Evolutionary conservation across 208 protist species (phyloP).

Genomic region (Leishmania arabica): DNA sequence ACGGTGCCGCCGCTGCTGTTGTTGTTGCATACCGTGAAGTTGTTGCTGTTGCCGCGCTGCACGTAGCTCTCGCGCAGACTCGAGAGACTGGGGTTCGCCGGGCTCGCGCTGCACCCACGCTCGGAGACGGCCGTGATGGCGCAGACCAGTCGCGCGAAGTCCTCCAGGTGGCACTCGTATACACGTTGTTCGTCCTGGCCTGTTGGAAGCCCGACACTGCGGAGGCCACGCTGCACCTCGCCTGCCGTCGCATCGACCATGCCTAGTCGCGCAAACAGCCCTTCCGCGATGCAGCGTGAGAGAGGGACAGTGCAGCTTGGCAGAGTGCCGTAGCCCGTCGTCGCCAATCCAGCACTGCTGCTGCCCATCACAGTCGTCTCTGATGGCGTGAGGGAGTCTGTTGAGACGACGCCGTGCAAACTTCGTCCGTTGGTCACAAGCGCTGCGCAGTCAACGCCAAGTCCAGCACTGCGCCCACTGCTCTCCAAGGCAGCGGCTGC

Average conservation of each 20-base stretch:
- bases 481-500: slow-evolving; percentile 12
- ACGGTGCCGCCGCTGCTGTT: slow-evolving; percentile 7
- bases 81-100: slow-evolving; percentile 11
- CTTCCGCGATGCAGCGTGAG: slow-evolving; percentile 51
- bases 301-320: slow-evolving; percentile 40
- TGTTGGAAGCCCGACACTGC: slow-evolving; percentile 35
- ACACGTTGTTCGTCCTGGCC: slow-evolving; percentile 22
- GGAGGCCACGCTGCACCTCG: slow-evolving; percentile 42
- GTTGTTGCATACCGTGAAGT: slow-evolving; percentile 16
- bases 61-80: slow-evolving; percentile 21
- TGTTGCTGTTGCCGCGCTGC: slow-evolving; percentile 21
- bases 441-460: neutral
- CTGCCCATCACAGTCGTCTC: slow-evolving; percentile 20
- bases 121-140: slow-evolving; percentile 24
- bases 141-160: slow-evolving; percentile 36
- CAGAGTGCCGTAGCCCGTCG: slow-evolving; percentile 9
- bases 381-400: slow-evolving; percentile 21
- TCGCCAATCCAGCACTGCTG: slow-evolving; percentile 7
- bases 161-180: slow-evolving; percentile 32
- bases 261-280: slow-evolving; percentile 49
- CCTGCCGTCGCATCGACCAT: slow-evolving; percentile 39
- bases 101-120: slow-evolving; percentile 25
- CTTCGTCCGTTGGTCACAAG: neutral
- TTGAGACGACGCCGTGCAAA: slow-evolving; percentile 17
- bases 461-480: slow-evolving; percentile 6